A percentile compares a stretch with the other conserved stretches of the same genome.
These are phyloP conservation scores for Begonia fuchsioides DNA, from an alignment of 306 rosid species.

Conservation along the genomic window DNA sequence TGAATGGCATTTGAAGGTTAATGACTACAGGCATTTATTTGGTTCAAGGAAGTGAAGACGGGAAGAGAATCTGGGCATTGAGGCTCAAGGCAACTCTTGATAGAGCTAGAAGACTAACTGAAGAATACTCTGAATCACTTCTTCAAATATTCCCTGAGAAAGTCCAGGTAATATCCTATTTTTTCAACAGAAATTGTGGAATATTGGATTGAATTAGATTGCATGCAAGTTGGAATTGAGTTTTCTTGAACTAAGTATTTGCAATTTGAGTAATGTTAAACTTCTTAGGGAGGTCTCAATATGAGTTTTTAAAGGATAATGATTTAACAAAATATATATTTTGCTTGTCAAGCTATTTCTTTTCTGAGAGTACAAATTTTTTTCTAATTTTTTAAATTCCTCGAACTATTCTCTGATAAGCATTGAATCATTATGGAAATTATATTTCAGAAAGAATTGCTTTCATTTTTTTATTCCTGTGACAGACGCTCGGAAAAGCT, in stretches of 20 bases:
- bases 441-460: background rate
- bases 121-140: conserved; percentile 90
- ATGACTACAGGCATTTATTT: conserved; percentile 7
- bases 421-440: too few species aligned
- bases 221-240: background rate
- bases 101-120: conserved; percentile 86
- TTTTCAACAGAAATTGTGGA: conserved; percentile 4
- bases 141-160: conserved; percentile 83
- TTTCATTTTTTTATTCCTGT: conserved; percentile 5
- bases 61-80: conserved; percentile 72
- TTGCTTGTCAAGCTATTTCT: too few species aligned
- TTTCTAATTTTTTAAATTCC: too few species aligned
- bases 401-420: too few species aligned
- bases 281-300: too few species aligned
- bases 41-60: conserved; percentile 79
- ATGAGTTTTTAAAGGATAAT: too few species aligned
- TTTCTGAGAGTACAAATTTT: too few species aligned
- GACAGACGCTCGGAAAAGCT: conserved; percentile 74
- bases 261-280: too few species aligned
- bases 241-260: background rate
- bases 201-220: background rate
- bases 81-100: conserved; percentile 94
- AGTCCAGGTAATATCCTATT: conserved; percentile 53
- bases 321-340: too few species aligned
- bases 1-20: background rate